Percentiles rank a stretch among this genome's conserved stretches.
Conservation (phyloP, 2,329 filamentous ascomycete genomes). For the Fusarium fracticaudum region DNA sequence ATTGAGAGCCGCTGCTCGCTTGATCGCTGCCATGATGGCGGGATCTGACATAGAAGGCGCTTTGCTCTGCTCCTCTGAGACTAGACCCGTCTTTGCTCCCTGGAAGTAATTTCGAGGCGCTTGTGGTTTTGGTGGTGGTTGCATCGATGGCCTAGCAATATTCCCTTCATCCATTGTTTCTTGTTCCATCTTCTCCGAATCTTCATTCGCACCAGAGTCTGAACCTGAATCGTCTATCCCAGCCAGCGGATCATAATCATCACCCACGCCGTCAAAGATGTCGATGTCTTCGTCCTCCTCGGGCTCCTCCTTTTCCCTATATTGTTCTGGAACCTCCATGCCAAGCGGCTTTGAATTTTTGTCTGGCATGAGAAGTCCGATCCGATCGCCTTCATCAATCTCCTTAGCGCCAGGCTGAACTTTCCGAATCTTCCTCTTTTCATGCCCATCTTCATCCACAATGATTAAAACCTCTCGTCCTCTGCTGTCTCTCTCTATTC, state of each 20-base stretch:
- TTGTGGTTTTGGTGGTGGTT: conserved; percentile 56
- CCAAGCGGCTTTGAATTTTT: conserved; percentile 67
- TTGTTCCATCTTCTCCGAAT: conserved; percentile 38
- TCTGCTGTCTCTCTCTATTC: conserved; percentile 69
- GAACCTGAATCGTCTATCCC: conserved; percentile 62
- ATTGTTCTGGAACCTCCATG: conserved; percentile 72
- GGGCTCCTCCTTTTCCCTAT: conserved; percentile 57
- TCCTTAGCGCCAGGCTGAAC: conserved; percentile 53
- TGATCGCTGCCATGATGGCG: conserved; percentile 82
- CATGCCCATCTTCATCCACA: conserved; percentile 72
- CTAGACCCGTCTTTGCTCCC: conserved; percentile 63
- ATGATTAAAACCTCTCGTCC: conserved; percentile 73
- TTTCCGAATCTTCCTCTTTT: conserved; percentile 72
- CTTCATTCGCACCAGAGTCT: conserved; percentile 56
- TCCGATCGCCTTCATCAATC: conserved; percentile 49
- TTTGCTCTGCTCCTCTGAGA: conserved; percentile 62
- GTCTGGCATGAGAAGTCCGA: conserved; percentile 62
- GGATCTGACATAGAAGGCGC: conserved; percentile 74
- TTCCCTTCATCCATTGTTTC: conserved; percentile 34
- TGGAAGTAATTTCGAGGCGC: conserved; percentile 69
- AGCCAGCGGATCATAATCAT: conserved; percentile 74
- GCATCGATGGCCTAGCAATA: conserved; percentile 50
- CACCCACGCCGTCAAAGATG: conserved; percentile 73
- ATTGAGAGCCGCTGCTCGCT: conserved; percentile 78
- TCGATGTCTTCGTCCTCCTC: conserved; percentile 66